phyloP scores from a whole-genome alignment of 352 stramenopile species.

The Globisporangium rhizosaccharum region DNA sequence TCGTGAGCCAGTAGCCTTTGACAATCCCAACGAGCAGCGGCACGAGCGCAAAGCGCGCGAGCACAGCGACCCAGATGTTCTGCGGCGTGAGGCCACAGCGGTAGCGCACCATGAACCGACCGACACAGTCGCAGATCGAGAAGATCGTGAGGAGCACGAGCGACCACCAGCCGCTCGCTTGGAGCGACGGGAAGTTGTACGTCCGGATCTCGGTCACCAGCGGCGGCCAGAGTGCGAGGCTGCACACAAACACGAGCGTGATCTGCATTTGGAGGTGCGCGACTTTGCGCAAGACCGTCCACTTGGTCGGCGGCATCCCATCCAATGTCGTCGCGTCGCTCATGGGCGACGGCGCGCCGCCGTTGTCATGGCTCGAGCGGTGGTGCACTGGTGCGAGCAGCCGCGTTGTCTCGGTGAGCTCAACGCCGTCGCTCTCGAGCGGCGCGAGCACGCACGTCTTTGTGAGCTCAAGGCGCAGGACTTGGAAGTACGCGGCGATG shows the following conservation, averaged over 20 bases:
- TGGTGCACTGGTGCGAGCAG: constrained; percentile 17
- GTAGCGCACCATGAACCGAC: constrained; percentile 66
- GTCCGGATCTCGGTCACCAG: constrained; percentile 80
- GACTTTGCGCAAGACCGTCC: constrained; percentile 65
- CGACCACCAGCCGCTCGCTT: constrained; percentile 75
- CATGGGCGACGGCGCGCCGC: background rate
- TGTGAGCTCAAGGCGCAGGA: constrained; percentile 52
- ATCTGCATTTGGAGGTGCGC: constrained; percentile 59
- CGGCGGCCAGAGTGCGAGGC: constrained; percentile 69
- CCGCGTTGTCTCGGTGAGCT: constrained; percentile 50
- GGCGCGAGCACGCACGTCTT: constrained; percentile 35
- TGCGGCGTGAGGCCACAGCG: constrained; percentile 50
- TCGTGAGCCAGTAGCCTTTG: constrained; percentile 60
- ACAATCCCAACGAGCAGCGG: constrained; percentile 70
- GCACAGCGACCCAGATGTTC: constrained; percentile 64
- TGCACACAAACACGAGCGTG: constrained; percentile 65
- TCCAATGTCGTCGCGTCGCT: constrained; percentile 16
- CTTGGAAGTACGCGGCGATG: constrained; percentile 68
- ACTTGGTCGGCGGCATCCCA: constrained; percentile 39
- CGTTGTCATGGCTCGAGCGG: background rate
- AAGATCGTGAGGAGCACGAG: constrained; percentile 79
- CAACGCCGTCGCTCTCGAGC: constrained; percentile 30
- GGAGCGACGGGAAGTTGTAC: constrained; percentile 68
- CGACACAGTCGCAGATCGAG: constrained; percentile 60
- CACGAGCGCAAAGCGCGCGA: constrained; percentile 52